A percentile compares a stretch with the other conserved stretches of the same genome.
Conservation (phyloP, 371 early-diverging fungal genomes). For the Saksenaea oblongispora region DNA sequence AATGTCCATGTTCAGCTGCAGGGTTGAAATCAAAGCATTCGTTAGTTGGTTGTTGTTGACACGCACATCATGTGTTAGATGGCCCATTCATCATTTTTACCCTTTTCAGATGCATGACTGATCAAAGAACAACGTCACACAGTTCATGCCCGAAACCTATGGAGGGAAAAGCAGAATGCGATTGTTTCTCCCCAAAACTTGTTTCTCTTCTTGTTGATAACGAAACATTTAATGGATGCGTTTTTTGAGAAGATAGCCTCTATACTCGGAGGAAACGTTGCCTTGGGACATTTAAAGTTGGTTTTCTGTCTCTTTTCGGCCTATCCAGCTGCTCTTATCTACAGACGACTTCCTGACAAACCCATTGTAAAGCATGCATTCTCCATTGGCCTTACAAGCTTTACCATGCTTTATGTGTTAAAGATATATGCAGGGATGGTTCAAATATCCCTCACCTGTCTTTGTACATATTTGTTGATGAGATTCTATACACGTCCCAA, state of each 20-base stretch:
- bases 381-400: conserved; percentile 63
- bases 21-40: too few relatives aligned
- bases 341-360: conserved; percentile 54
- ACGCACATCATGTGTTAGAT: too few relatives aligned
- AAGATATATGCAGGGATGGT: conserved; percentile 59
- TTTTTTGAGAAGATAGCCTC: conserved; percentile 22
- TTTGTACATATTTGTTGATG: conserved; percentile 62
- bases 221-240: conserved; percentile 13
- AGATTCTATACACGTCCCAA: conserved; percentile 41
- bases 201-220: not conserved
- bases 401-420: conserved; percentile 65
- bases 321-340: conserved; percentile 58
- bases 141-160: too few relatives aligned
- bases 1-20: too few relatives aligned
- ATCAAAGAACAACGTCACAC: too few relatives aligned
- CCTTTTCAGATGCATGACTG: too few relatives aligned
- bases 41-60: too few relatives aligned
- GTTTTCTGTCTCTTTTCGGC: conserved; percentile 54
- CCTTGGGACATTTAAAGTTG: conserved; percentile 59
- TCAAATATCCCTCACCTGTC: conserved; percentile 60
- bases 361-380: conserved; percentile 67
- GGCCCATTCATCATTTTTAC: too few relatives aligned
- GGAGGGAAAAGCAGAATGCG: not conserved
- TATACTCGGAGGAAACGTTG: conserved; percentile 22
- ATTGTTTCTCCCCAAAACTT: not conserved